Evolutionary conservation across 805 yeast genomes (phyloP).

Genomic region (Wickerhamiella brachini): DNA sequence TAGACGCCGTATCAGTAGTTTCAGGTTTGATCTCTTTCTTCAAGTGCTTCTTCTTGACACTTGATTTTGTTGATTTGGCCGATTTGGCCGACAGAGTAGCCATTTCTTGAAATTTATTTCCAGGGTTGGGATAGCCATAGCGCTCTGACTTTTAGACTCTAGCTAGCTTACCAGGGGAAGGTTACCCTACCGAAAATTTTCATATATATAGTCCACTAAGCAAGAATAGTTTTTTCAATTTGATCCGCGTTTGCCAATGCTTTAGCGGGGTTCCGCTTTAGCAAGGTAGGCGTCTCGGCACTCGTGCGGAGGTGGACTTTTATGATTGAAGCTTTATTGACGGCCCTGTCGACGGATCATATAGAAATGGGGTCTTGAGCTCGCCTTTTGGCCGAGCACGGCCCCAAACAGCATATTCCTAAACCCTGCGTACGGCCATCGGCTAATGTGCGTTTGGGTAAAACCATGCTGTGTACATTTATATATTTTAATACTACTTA

Average conservation of each 20-base stretch:
- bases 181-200: neutral
- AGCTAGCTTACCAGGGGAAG: too few relatives aligned
- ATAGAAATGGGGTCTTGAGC: conserved; percentile 40
- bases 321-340: conserved; percentile 24
- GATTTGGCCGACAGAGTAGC: neutral
- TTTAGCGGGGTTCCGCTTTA: conserved; percentile 12
- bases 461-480: conserved; percentile 96
- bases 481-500: neutral
- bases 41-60: neutral
- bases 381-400: conserved; percentile 43
- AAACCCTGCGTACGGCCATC: conserved; percentile 90
- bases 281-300: conserved; percentile 21
- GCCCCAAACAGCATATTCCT: conserved; percentile 96
- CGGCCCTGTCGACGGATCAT: conserved; percentile 96
- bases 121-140: neutral
- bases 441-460: conserved; percentile 97
- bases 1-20: neutral
- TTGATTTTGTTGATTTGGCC: neutral
- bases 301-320: conserved; percentile 24
- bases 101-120: neutral
- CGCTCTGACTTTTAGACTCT: too few relatives aligned
- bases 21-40: neutral
- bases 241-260: conserved; percentile 14
- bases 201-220: neutral
- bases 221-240: conserved; percentile 1